Percentiles rank a stretch among this genome's conserved stretches.
Evolutionary conservation across 176 grass and related monocot species (phyloP).

Genomic region (Secale cereale): DNA sequence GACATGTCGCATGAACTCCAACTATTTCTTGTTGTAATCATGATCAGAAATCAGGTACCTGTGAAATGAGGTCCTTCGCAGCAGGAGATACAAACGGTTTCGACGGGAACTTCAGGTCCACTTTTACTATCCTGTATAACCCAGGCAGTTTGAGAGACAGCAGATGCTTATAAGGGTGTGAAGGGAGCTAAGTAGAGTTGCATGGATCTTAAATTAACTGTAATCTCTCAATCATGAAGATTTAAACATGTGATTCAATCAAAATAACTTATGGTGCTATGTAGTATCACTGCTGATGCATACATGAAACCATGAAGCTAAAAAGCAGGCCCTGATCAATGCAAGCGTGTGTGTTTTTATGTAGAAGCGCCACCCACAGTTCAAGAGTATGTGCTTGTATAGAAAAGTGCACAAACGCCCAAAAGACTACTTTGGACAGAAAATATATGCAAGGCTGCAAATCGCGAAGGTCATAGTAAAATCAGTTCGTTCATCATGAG

Average conservation of each 20-base stretch:
- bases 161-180: background rate
- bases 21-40: background rate
- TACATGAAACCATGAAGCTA: background rate
- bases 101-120: conserved; percentile 73
- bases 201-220: background rate
- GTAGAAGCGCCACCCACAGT: too few relatives aligned
- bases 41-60: conserved; percentile 30
- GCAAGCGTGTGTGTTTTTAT: too few relatives aligned
- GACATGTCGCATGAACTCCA: background rate
- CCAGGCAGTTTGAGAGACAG: conserved; percentile 24
- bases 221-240: background rate
- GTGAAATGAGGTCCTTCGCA: conserved; percentile 79
- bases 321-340: background rate
- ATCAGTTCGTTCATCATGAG: conserved; percentile 3
- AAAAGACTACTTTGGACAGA: too few relatives aligned
- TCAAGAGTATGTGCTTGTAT: too few relatives aligned
- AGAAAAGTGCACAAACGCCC: too few relatives aligned
- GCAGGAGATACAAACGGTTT: conserved; percentile 79
- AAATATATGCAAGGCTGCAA: background rate
- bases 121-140: conserved; percentile 79
- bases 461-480: background rate
- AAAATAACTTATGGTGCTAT: background rate
- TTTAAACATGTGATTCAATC: background rate
- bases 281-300: background rate
- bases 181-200: background rate